These are phyloP conservation scores for Chrysanthemum seticuspe DNA, from an alignment of 129 eudicot genomes.

Conservation along the genomic window DNA sequence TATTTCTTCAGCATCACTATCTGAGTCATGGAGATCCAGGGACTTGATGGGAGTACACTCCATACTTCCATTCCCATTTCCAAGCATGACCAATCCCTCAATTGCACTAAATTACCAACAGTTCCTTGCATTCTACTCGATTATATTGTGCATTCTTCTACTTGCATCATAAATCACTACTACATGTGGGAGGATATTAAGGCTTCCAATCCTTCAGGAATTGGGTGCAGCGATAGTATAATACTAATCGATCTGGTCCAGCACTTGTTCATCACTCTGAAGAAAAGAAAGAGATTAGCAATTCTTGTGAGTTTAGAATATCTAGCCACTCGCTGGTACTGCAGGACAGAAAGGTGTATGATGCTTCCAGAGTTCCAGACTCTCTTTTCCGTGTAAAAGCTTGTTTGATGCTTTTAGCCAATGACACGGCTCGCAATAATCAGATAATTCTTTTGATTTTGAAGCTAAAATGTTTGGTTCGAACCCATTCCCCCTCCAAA, in stretches of 20 bases:
- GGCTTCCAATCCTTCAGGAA: constrained; percentile 51
- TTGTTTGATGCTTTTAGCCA: constrained; percentile 56
- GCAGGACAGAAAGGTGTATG: constrained; percentile 56
- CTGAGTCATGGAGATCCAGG: too few relatives aligned
- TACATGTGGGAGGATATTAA: constrained; percentile 50
- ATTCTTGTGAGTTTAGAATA: constrained; percentile 58
- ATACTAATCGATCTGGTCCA: constrained; percentile 48
- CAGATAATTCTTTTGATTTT: constrained; percentile 22
- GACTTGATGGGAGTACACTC: too few relatives aligned
- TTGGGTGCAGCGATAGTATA: constrained; percentile 69
- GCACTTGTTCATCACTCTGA: constrained; percentile 43
- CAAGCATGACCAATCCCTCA: too few relatives aligned
- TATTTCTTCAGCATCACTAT: too few relatives aligned
- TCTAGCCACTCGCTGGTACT: constrained; percentile 55
- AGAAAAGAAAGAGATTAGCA: constrained; percentile 36
- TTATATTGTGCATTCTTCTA: background rate
- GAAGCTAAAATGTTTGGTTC: constrained; percentile 43
- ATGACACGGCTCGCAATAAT: constrained; percentile 21
- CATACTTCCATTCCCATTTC: too few relatives aligned
- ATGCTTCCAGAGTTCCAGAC: constrained; percentile 56
- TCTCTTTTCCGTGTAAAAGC: constrained; percentile 56
- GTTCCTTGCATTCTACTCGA: too few relatives aligned
- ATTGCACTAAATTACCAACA: too few relatives aligned
- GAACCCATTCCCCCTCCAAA: constrained; percentile 44
- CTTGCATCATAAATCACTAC: constrained; percentile 53